A percentile compares a stretch with the other conserved stretches of the same genome.
These are phyloP conservation scores for Teratosphaeria zuluensis DNA, from an alignment of 2,329 filamentous ascomycete genomes.

Conservation along the genomic window DNA sequence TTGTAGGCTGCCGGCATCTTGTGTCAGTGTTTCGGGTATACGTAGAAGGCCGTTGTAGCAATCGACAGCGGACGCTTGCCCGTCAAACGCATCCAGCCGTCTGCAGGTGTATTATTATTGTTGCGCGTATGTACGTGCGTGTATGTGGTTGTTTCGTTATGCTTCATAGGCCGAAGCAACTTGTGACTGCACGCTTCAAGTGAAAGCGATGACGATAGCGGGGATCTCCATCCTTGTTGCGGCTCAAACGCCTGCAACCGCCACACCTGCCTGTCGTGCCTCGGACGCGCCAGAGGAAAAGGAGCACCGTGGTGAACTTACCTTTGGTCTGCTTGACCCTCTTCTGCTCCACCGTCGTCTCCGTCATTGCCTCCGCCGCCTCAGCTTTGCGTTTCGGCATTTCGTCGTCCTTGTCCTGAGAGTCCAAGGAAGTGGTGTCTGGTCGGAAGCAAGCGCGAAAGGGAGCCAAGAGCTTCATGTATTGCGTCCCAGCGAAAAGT, in stretches of 20 bases:
- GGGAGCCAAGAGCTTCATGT: neutral
- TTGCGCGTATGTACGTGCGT: neutral
- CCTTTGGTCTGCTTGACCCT: neutral
- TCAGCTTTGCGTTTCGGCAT: constrained; percentile 8
- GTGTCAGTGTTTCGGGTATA: neutral
- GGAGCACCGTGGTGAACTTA: neutral
- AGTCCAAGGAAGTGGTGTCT: neutral
- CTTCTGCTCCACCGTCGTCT: neutral
- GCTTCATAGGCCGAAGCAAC: too few relatives aligned
- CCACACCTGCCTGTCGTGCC: too few relatives aligned
- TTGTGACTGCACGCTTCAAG: neutral
- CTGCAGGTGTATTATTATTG: too few relatives aligned
- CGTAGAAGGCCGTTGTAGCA: too few relatives aligned
- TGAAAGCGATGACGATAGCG: too few relatives aligned
- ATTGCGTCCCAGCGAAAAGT: neutral
- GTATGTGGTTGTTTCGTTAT: neutral
- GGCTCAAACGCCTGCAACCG: too few relatives aligned
- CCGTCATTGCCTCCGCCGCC: neutral
- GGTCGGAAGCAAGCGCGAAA: neutral
- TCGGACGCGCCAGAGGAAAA: too few relatives aligned
- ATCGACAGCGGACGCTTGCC: neutral
- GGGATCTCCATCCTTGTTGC: too few relatives aligned
- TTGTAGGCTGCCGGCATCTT: constrained; percentile 38
- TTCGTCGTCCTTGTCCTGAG: neutral
- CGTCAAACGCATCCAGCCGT: neutral